Evolutionary conservation across 1,139 yeast genomes (phyloP).

Genomic region (Diutina rugosa): DNA sequence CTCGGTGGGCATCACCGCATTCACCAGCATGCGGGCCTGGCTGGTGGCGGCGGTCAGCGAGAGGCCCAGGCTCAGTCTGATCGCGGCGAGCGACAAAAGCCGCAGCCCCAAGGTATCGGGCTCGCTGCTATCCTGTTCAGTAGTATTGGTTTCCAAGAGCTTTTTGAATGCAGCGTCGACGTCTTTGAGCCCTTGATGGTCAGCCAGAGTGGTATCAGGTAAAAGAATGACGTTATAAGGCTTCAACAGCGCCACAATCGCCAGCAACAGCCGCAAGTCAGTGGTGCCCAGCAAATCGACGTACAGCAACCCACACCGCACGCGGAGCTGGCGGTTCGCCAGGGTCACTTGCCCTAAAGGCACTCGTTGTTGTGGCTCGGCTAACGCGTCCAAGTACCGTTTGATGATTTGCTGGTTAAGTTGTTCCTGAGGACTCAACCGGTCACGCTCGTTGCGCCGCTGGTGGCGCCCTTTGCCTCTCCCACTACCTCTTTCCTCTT

Average conservation of each 20-base stretch:
- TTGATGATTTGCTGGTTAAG: slow-evolving; percentile 30
- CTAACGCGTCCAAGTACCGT: slow-evolving; percentile 43
- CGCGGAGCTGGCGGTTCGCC: slow-evolving; percentile 20
- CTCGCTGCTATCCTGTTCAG: slow-evolving; percentile 9
- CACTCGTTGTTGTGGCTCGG: slow-evolving; percentile 40
- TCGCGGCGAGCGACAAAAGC: not conserved
- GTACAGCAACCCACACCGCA: slow-evolving; percentile 63
- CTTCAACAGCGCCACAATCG: slow-evolving; percentile 67
- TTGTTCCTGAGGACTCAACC: slow-evolving; percentile 32
- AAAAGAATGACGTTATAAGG: slow-evolving; percentile 62
- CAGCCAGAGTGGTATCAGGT: slow-evolving; percentile 27
- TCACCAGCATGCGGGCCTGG: slow-evolving; percentile 15
- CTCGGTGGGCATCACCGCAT: slow-evolving; percentile 24
- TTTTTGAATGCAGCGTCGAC: slow-evolving; percentile 19
- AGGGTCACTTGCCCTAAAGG: slow-evolving; percentile 6
- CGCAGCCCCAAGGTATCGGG: not conserved
- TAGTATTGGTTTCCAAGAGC: slow-evolving; percentile 18
- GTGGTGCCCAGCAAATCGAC: slow-evolving; percentile 80
- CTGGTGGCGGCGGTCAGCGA: not conserved
- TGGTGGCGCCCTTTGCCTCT: slow-evolving; percentile 10
- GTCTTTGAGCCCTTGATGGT: slow-evolving; percentile 15
- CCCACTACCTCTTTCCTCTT: slow-evolving; percentile 20
- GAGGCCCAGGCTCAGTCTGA: not conserved
- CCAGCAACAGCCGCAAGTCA: slow-evolving; percentile 69
- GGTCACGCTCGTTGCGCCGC: slow-evolving; percentile 9